A percentile compares a stretch with the other conserved stretches of the same genome.
phyloP scores from a whole-genome alignment of 2,329 filamentous ascomycete species.

The Aspergillus ochraceus region DNA sequence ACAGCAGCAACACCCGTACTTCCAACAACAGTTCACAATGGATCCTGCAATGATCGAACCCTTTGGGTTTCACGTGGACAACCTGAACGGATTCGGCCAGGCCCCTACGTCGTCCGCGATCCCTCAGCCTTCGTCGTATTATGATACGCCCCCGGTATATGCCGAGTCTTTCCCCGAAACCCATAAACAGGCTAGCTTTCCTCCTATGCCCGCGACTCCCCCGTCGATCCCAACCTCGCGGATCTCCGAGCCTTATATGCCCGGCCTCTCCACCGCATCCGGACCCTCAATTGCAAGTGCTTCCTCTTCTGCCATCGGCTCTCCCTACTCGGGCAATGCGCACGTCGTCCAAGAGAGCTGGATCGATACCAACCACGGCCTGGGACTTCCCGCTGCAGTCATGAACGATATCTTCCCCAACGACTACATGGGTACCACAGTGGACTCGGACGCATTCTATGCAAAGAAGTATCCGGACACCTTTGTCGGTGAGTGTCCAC shows the following conservation, averaged over 20 bases:
- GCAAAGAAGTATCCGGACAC: conserved; percentile 44
- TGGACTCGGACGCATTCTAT: conserved; percentile 46
- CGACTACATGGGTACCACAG: conserved; percentile 47
- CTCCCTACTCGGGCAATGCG: conserved; percentile 63
- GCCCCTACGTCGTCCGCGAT: conserved; percentile 20
- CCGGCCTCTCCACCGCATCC: conserved; percentile 61
- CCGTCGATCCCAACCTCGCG: conserved; percentile 31
- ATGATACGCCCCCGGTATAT: conserved; percentile 27
- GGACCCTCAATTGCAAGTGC: conserved; percentile 58
- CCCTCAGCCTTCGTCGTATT: conserved; percentile 27
- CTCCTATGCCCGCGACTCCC: conserved; percentile 34
- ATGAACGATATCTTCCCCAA: conserved; percentile 59
- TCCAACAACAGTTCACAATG: conserved; percentile 33
- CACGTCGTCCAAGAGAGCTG: conserved; percentile 62
- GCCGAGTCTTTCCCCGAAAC: conserved; percentile 26
- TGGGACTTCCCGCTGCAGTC: conserved; percentile 66
- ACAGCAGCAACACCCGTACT: conserved; percentile 31
- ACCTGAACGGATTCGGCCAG: conserved; percentile 23
- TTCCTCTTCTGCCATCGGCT: conserved; percentile 66
- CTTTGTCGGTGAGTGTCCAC: conserved; percentile 33
- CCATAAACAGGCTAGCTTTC: conserved; percentile 27
- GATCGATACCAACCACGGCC: conserved; percentile 52
- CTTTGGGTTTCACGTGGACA: conserved; percentile 31
- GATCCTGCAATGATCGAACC: conserved; percentile 33
- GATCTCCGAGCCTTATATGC: conserved; percentile 48